These are phyloP conservation scores for Saccharomycopsis schoenii DNA, from an alignment of 805 yeast species.

Conservation along the genomic window DNA sequence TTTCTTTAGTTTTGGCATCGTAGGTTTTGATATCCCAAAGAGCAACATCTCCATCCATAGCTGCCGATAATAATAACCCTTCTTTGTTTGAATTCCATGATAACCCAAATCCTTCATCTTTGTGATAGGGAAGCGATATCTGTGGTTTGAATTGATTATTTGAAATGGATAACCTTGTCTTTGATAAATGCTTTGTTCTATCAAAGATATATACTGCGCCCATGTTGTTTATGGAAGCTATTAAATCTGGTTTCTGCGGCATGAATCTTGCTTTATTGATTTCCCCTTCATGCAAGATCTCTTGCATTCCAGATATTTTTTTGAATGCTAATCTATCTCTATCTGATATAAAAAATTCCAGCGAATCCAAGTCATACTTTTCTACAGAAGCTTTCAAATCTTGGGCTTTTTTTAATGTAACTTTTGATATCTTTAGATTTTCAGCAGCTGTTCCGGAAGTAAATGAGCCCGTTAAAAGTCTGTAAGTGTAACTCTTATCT, in stretches of 20 bases:
- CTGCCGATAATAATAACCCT: constrained; percentile 51
- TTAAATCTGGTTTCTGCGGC: constrained; percentile 81
- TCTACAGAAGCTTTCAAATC: constrained; percentile 19
- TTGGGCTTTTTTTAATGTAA: neutral
- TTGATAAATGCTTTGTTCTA: constrained; percentile 57
- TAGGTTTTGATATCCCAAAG: constrained; percentile 56
- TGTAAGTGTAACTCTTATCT: constrained; percentile 12
- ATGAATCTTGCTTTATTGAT: constrained; percentile 62
- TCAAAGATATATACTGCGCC: constrained; percentile 68
- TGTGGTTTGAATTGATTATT: constrained; percentile 37
- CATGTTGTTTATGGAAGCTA: constrained; percentile 57
- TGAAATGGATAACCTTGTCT: constrained; percentile 24
- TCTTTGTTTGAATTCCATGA: constrained; percentile 63
- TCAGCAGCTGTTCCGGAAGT: constrained; percentile 20
- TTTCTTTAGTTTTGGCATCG: constrained; percentile 18
- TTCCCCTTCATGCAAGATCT: constrained; percentile 59
- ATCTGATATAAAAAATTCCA: constrained; percentile 12
- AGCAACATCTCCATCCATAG: constrained; percentile 53
- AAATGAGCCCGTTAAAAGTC: constrained; percentile 19
- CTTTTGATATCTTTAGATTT: constrained; percentile 15
- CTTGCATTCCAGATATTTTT: constrained; percentile 31
- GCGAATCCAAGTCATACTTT: constrained; percentile 8
- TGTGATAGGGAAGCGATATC: constrained; percentile 34
- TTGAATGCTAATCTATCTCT: constrained; percentile 16
- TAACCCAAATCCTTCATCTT: constrained; percentile 55